Evolutionary conservation across 441 rosid species (phyloP), one percentile per base, ranked within the genome.

Genomic region (Viola pubescens): DNA sequence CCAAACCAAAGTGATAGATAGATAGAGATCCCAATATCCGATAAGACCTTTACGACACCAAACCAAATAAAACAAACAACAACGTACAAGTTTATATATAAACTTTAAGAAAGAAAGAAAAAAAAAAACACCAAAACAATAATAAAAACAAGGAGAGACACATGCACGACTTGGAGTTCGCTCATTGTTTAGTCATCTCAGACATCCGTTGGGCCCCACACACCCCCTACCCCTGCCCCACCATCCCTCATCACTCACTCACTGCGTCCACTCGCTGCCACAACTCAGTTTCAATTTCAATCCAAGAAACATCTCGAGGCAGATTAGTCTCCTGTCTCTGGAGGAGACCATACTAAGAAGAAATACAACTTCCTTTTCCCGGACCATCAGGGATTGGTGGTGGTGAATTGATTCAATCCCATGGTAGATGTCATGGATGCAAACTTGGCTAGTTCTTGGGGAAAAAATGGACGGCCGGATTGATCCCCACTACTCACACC

Each of bases 361-460:
- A 43, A 43, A 43, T 43, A 43, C 46, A 6, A 9, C 10, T 6
- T 43, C 8, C 4, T 9, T 43, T 43, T 9, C 10, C 37, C 6
- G 42, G 40, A 6, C 7, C 34, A 7, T 73, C 57, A 69, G 50
- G 49, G 56, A 48, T 73, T 67, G 70, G 54, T 63, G 12, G 54
- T 61, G 13, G 62, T 58, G 74, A 77, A 77, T 54, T 70, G 84
- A 52, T 67, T 67, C 48, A 73, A 56, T 3, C 75, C 79, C 75
- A 67, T 71, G 26, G 80, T 66, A 50, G 81, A 77, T 59, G 77
- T 78, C 56, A 83, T 49, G 38, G 94, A 83, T 64, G 94, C 88
- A 60, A 88, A 82, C 67, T 85, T 86, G 41, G 88, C 94, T 0
- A 88, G 66, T 64, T 91, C 91, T 41, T 79, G 89, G 9, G 87